Evolutionary conservation across 257 asterid genomes (phyloP).

Genomic region (Solanum dulcamara): DNA sequence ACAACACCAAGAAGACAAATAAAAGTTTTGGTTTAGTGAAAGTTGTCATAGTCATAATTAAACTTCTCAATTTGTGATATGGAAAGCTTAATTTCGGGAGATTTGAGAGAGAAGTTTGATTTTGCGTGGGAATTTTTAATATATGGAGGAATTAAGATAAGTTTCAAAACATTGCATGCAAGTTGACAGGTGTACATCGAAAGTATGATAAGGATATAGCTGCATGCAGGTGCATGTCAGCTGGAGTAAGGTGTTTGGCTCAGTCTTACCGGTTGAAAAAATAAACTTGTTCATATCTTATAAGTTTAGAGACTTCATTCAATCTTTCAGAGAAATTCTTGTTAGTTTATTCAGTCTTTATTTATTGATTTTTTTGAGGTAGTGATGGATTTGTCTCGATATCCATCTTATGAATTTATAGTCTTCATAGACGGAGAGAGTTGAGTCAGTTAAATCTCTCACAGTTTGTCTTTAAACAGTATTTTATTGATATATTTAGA

Average conservation of each 20-base stretch:
- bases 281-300: no score
- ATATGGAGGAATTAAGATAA: background rate
- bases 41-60: background rate
- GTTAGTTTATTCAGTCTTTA: no score
- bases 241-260: background rate
- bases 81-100: background rate
- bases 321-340: no score
- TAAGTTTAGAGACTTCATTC: no score
- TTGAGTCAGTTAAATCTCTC: no score
- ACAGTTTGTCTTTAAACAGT: no score
- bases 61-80: background rate
- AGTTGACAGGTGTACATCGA: background rate
- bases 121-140: background rate
- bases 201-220: background rate
- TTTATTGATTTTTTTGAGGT: no score
- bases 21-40: background rate
- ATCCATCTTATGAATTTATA: no score
- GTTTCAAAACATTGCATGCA: background rate
- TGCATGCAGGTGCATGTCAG: background rate
- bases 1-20: background rate
- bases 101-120: background rate
- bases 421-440: no score
- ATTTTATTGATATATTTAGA: no score
- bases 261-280: no score
- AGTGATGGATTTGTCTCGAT: no score